These are phyloP conservation scores for Nephelium lappaceum DNA, from an alignment of 345 rosid genomes.

Conservation along the genomic window DNA sequence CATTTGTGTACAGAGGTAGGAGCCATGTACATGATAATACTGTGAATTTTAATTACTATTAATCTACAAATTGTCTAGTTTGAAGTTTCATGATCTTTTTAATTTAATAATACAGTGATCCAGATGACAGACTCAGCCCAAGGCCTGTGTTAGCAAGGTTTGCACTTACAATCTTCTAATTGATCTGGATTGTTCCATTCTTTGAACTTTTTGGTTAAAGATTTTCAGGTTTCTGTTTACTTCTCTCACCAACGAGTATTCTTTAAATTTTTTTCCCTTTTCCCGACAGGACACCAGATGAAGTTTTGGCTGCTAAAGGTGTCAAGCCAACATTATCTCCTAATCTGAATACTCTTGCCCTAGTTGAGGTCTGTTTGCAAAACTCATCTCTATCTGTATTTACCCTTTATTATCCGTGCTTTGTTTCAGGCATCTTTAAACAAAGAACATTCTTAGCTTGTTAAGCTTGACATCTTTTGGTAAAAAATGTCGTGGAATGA, in stretches of 20 bases:
- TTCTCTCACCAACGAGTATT: background rate
- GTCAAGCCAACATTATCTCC: constrained; percentile 95
- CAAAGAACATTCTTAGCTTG: background rate
- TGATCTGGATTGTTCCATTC: constrained; percentile 10
- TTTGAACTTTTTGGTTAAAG: constrained; percentile 7
- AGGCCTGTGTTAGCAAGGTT: constrained; percentile 94
- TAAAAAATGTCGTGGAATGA: background rate
- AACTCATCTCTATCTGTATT: background rate
- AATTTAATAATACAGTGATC: constrained; percentile 59
- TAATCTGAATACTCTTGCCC: constrained; percentile 83
- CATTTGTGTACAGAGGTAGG: constrained; percentile 92
- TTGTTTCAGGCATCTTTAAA: background rate
- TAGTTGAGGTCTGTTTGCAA: constrained; percentile 67
- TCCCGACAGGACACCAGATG: constrained; percentile 78
- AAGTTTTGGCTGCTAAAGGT: constrained; percentile 96
- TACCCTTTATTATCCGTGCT: background rate
- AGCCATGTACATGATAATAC: constrained; percentile 1
- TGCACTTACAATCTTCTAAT: constrained; percentile 18
- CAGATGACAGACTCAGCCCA: constrained; percentile 85
- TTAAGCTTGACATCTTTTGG: background rate
- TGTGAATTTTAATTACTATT: background rate
- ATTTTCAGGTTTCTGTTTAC: constrained; percentile 11
- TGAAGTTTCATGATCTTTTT: background rate
- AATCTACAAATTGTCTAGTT: background rate
- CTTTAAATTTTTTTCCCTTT: background rate